Evolutionary conservation across 176 grass and related monocot species (phyloP).

Genomic region (Carex cristatella): DNA sequence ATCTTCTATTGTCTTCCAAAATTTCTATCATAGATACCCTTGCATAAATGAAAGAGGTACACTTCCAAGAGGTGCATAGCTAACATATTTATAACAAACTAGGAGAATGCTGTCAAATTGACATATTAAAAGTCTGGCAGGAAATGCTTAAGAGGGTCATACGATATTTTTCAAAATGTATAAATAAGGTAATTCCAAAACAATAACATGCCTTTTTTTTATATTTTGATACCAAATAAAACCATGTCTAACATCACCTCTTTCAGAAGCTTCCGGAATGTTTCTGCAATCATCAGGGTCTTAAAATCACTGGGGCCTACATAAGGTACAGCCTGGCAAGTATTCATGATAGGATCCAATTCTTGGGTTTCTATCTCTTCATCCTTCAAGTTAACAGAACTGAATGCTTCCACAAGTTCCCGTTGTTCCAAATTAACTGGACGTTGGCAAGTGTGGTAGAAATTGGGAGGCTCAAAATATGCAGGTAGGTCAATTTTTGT

Average conservation of each 20-base stretch:
- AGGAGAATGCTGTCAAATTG: neutral
- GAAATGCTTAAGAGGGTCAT: neutral
- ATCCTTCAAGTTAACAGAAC: slow-evolving; percentile 32
- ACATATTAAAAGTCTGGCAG: neutral
- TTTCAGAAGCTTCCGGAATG: slow-evolving; percentile 21
- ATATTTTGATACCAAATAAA: neutral
- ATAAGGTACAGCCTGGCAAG: slow-evolving; percentile 54
- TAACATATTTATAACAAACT: neutral
- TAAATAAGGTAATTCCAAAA: neutral
- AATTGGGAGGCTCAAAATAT: slow-evolving; percentile 57
- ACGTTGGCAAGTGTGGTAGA: slow-evolving; percentile 46
- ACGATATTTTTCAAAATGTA: neutral
- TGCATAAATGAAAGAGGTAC: neutral
- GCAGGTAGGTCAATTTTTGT: slow-evolving; percentile 46
- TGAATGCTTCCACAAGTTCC: slow-evolving; percentile 22
- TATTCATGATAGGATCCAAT: neutral
- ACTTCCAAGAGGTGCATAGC: neutral
- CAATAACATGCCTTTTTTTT: neutral
- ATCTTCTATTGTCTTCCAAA: neutral
- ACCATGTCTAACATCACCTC: slow-evolving; percentile 19
- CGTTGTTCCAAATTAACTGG: neutral
- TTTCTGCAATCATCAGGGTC: slow-evolving; percentile 29
- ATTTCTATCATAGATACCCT: neutral
- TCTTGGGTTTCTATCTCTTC: slow-evolving; percentile 32
- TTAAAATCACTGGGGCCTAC: slow-evolving; percentile 57